A percentile compares a stretch with the other conserved stretches of the same genome.
phyloP scores from a whole-genome alignment of 441 rosid genomes.

The Raphanus hybrid region DNA sequence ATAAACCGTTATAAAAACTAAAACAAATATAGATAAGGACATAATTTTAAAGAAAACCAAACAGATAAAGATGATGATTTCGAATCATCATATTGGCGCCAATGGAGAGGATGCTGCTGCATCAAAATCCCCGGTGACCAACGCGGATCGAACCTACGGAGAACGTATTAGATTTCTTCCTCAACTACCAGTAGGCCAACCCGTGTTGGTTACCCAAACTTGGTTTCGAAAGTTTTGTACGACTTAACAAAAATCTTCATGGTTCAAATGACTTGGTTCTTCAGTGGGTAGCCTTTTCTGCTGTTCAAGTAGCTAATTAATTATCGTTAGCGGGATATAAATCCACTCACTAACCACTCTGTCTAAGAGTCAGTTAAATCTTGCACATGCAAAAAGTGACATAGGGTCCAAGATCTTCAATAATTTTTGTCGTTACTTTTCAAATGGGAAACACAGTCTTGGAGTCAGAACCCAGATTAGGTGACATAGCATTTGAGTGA shows the following conservation, averaged over 20 bases:
- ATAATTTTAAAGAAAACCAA: too few species aligned
- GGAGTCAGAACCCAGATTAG: constrained; percentile 22
- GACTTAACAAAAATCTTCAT: background rate
- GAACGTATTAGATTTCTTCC: too few species aligned
- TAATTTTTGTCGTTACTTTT: constrained; percentile 24
- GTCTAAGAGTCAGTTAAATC: constrained; percentile 20
- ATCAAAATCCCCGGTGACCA: too few species aligned
- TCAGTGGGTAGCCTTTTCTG: background rate
- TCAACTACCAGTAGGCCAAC: too few species aligned
- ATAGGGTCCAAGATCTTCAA: constrained; percentile 38
- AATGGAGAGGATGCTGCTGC: too few species aligned
- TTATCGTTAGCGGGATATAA: background rate
- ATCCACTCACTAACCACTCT: constrained; percentile 2
- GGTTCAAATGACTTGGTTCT: background rate
- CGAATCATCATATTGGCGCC: too few species aligned
- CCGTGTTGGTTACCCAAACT: too few species aligned
- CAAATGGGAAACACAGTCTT: constrained; percentile 17
- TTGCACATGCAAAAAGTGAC: constrained; percentile 33
- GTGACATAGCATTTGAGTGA: constrained; percentile 22
- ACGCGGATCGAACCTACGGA: too few species aligned
- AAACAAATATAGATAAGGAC: too few species aligned
- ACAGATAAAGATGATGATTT: too few species aligned
- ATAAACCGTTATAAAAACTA: too few species aligned
- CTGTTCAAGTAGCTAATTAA: background rate
- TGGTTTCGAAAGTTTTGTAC: background rate